These are phyloP conservation scores for Aspergillus haitiensis DNA, from an alignment of 495 filamentous ascomycete species.

Conservation along the genomic window DNA sequence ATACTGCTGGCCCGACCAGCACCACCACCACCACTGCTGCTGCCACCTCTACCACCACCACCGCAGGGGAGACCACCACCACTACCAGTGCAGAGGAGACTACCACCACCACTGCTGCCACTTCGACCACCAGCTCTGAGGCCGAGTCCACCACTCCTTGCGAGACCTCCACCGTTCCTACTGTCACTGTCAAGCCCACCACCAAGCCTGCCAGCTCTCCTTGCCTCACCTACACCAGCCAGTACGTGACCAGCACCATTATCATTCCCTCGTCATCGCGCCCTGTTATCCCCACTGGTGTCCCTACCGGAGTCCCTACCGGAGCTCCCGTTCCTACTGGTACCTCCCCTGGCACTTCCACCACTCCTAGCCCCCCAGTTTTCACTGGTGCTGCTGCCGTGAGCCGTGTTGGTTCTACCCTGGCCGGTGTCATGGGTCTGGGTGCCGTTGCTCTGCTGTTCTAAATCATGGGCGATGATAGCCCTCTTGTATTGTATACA, in stretches of 20 bases:
- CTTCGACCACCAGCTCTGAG: constrained; percentile 18
- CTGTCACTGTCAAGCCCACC: constrained; percentile 5
- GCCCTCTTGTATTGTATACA: too few species aligned
- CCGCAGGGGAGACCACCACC: constrained; percentile 14
- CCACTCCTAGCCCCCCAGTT: constrained; percentile 17
- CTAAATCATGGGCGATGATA: not conserved
- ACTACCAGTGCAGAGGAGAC: constrained; percentile 7
- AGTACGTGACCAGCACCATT: constrained; percentile 5
- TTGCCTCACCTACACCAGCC: constrained; percentile 3
- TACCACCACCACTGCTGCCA: not conserved
- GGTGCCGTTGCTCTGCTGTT: constrained; percentile 23
- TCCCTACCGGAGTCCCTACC: constrained; percentile 11
- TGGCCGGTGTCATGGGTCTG: constrained; percentile 30
- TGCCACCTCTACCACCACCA: constrained; percentile 9
- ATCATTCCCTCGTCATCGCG: not conserved
- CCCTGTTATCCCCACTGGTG: constrained; percentile 9
- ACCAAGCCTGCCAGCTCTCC: constrained; percentile 5
- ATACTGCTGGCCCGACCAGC: constrained; percentile 11
- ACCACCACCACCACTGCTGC: constrained; percentile 20
- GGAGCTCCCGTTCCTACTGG: constrained; percentile 16
- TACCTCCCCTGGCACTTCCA: constrained; percentile 8
- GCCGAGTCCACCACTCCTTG: constrained; percentile 9
- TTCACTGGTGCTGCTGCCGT: constrained; percentile 37
- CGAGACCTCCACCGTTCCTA: constrained; percentile 13
- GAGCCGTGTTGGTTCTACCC: constrained; percentile 25